Evolutionary conservation across 441 rosid species (phyloP).

Genomic region (Lepidium campestre): DNA sequence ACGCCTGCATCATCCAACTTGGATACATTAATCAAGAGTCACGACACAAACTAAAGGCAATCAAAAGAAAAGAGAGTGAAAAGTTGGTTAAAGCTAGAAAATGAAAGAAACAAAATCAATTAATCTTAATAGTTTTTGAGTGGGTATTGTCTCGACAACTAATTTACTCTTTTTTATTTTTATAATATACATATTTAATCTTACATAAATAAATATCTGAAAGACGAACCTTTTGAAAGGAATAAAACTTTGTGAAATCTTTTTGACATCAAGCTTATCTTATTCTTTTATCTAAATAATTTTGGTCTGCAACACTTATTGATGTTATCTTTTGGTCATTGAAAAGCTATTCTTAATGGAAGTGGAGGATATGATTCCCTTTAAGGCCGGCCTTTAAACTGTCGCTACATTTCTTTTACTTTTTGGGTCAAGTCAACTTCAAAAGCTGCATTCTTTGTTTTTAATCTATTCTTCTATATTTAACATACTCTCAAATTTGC

Average conservation of each 20-base stretch:
- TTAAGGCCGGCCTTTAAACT: no score
- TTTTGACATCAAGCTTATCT: conserved; percentile 8
- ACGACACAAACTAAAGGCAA: conserved; percentile 8
- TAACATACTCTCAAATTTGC: no score
- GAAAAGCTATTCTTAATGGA: no score
- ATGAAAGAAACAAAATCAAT: conserved; percentile 1
- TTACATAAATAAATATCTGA: background rate
- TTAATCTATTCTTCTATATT: no score
- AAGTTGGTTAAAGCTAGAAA: conserved; percentile 7
- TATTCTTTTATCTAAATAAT: no score
- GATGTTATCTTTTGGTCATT: no score
- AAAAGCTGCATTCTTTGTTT: no score
- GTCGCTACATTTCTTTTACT: no score
- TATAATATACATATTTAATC: background rate
- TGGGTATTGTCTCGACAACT: no score
- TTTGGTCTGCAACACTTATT: no score
- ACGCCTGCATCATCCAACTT: background rate
- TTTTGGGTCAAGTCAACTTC: no score
- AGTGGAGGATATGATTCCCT: no score
- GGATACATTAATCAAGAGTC: conserved; percentile 7
- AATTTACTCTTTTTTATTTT: background rate
- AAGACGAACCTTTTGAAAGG: background rate
- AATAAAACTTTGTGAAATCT: background rate
- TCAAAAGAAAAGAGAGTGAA: conserved; percentile 7
- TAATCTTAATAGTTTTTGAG: background rate